Evolutionary conservation across 2,329 filamentous ascomycete genomes (phyloP).

Genomic region (Penicillium rolfsii): DNA sequence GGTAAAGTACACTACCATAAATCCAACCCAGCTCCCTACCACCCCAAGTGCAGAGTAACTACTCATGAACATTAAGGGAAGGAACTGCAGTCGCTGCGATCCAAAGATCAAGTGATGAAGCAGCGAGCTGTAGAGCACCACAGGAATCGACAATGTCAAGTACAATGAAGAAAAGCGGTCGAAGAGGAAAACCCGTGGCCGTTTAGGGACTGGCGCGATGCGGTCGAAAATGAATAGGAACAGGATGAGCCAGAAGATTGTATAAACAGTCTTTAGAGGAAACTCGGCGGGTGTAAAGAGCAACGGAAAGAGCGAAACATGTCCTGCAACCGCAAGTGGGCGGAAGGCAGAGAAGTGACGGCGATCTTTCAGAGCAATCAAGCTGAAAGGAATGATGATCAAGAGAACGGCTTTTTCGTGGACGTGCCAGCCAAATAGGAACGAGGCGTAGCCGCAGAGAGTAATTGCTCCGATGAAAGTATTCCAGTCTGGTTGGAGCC

Average conservation of each 20-base stretch:
- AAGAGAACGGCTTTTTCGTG: slow-evolving; percentile 96
- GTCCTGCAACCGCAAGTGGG: slow-evolving; percentile 86
- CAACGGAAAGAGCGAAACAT: slow-evolving; percentile 92
- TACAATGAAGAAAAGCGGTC: slow-evolving; percentile 91
- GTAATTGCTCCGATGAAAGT: slow-evolving; percentile 87
- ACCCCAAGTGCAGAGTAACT: slow-evolving; percentile 94
- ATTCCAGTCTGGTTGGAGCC: slow-evolving; percentile 79
- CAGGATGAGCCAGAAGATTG: slow-evolving; percentile 83
- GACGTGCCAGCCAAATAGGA: slow-evolving; percentile 97
- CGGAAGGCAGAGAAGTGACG: slow-evolving; percentile 90
- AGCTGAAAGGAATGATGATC: slow-evolving; percentile 91
- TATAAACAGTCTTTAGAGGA: slow-evolving; percentile 91
- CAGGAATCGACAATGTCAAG: slow-evolving; percentile 82
- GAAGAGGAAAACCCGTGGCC: slow-evolving; percentile 82
- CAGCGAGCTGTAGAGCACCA: slow-evolving; percentile 86
- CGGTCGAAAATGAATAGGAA: slow-evolving; percentile 87
- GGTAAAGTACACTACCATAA: slow-evolving; percentile 88
- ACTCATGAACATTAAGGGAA: slow-evolving; percentile 96
- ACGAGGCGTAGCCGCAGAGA: slow-evolving; percentile 92
- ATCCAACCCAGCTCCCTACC: slow-evolving; percentile 91
- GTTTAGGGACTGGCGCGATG: slow-evolving; percentile 78
- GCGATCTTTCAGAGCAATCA: slow-evolving; percentile 86
- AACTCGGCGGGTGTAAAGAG: slow-evolving; percentile 92
- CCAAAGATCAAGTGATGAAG: slow-evolving; percentile 84
- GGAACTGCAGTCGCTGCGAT: slow-evolving; percentile 72